Evolutionary conservation across 1,139 yeast species (phyloP), one percentile per base, ranked within the genome.

Genomic region (Meyerozyma carpophila): DNA sequence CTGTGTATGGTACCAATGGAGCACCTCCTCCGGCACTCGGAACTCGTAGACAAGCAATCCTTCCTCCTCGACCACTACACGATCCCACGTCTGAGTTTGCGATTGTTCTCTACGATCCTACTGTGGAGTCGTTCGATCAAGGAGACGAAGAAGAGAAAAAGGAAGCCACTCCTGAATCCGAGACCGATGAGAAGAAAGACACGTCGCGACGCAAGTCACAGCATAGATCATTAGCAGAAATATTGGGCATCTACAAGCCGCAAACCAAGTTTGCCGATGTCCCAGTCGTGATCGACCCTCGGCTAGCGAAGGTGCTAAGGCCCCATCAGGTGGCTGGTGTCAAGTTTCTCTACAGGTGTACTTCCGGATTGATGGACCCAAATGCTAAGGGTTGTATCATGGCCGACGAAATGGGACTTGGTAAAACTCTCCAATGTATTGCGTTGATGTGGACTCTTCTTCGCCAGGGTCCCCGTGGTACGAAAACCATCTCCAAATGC

Each of bases 401-500:
- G 98, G 99, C 99, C 0, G 99, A 93, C 68, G 99, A 90, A 66
- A 93, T 93, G 98, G 98, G 98, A 2, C 73, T 93, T 39, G 98
- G 98, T 24, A 93, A 93, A 60, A 93, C 99, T 0, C 71, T 93
- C 37, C 99, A 93, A 62, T 94, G 98, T 61, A 76, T 93, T 39
- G 76, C 98, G 0, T 71, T 93, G 37, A 77, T 93, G 88, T 93
- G 98, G 98, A 93, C 98, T 0, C 63, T 93, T 43, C 70, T 93
- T 39, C 81, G 79, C 50, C 99, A 93, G 61, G 84, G 96, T 14
- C 98, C 98, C 0, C 78, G 93, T 44, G 97, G 97, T 2, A 80
- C 74, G 48, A 79, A 82, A 41, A 83, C 95, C 1, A 93, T 94
- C 32, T 88, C 84, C 45, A 93, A 93, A 61, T 87, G 95, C 53